A percentile compares a stretch with the other conserved stretches of the same genome.
These are phyloP conservation scores for Alternaria longipes DNA, from an alignment of 2,329 filamentous ascomycete genomes.

Conservation along the genomic window DNA sequence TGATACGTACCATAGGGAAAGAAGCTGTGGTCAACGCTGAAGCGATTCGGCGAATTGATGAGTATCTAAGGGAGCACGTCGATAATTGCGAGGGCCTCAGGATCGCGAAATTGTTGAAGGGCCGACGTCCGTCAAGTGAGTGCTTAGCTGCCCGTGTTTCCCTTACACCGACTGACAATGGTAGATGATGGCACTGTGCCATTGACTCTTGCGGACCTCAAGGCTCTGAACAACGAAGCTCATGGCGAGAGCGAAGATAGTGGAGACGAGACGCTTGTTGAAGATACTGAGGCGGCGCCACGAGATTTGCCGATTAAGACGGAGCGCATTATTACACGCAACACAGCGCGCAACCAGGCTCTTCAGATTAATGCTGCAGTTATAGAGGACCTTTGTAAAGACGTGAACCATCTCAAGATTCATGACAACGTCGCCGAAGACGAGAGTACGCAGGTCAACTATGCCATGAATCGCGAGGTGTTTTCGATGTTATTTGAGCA, in stretches of 20 bases:
- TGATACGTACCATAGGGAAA: conserved; percentile 20
- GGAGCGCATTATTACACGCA: conserved; percentile 20
- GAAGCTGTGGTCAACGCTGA: conserved; percentile 22
- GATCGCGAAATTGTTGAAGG: not conserved
- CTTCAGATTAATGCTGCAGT: conserved; percentile 28
- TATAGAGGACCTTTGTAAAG: conserved; percentile 25
- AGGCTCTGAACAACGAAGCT: not conserved
- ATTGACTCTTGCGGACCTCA: not conserved
- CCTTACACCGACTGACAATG: not conserved
- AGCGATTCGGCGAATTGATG: conserved; percentile 25
- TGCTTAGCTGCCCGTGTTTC: not conserved
- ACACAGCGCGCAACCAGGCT: conserved; percentile 21
- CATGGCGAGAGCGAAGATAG: not conserved
- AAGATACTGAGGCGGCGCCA: not conserved
- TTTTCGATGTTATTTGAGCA: not conserved
- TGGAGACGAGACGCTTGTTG: not conserved
- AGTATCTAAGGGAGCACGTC: conserved; percentile 2
- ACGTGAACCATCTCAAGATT: conserved; percentile 23
- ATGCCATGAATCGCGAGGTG: conserved; percentile 10
- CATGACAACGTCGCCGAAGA: conserved; percentile 22
- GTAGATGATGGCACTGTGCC: not conserved
- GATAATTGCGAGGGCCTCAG: not conserved
- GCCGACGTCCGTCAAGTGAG: not conserved
- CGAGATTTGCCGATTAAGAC: not conserved
- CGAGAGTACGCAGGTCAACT: conserved; percentile 20